These are phyloP conservation scores for Trifolium subterraneum DNA, from an alignment of 306 rosid species.

Conservation along the genomic window DNA sequence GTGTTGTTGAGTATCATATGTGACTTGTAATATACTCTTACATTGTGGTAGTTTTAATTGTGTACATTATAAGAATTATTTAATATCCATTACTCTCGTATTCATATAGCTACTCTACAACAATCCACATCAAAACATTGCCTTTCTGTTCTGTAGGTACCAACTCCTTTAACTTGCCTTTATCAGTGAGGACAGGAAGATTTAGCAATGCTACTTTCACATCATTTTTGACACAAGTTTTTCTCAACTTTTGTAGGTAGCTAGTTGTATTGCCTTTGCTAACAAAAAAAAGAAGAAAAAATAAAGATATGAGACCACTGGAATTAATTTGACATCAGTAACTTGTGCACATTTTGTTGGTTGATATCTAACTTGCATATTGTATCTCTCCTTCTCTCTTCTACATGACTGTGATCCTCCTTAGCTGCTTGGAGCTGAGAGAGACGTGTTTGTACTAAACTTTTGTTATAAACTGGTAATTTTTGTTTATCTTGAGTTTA, in stretches of 20 bases:
- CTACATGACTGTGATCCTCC: neutral
- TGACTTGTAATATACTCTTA: constrained; percentile 2
- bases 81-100: neutral
- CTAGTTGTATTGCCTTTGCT: constrained; percentile 1
- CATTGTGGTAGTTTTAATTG: neutral
- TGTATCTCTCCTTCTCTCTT: constrained; percentile 2
- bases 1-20: neutral
- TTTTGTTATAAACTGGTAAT: neutral
- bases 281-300: neutral
- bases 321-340: neutral
- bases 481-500: constrained; percentile 1
- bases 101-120: constrained; percentile 1
- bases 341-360: neutral
- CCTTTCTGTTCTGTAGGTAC: neutral
- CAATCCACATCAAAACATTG: constrained; percentile 21
- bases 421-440: constrained; percentile 1
- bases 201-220: neutral
- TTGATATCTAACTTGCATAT: neutral
- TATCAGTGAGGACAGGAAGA: constrained; percentile 14
- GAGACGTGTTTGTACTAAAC: neutral
- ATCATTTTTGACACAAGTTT: neutral
- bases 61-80: neutral
- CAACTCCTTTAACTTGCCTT: neutral
- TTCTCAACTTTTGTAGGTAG: neutral
- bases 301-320: neutral